Base-by-base conservation (phyloP, 1,139 yeast species). In the Saccharomyces pastorianus region DNA sequence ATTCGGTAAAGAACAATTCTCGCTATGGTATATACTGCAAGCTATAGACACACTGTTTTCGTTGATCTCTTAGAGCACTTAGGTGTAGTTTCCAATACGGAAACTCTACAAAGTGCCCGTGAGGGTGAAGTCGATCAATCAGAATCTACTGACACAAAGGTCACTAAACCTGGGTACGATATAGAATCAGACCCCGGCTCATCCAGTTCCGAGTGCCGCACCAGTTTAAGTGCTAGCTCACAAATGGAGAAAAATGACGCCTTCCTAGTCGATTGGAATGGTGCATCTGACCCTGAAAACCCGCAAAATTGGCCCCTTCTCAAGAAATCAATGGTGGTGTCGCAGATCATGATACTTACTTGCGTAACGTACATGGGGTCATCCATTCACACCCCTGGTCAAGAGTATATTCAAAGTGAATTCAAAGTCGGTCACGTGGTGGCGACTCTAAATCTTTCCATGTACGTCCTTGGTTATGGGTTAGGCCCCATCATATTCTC, bases 331-430 rank as follows among this genome's bases (percentile, higher is more conserved):
- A 51, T 77, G 23, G 72, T 80, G 47, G 67, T 76, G 1, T 17
- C 74, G 6, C 70, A 76, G 55, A 71, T 80, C 32, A 73, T 76
- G 50, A 54, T 79, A 42, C 86, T 26, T 6, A 7, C 28, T 1
- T 67, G 74, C 3, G 71, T 79, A 3, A 82, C 81, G 3, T 83
- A 83, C 61, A 79, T 81, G 76, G 85, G 82, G 4, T 75, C 86
- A 0, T 82, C 87, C 1, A 77, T 82, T 27, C 81, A 79, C 60
- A 77, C 86, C 0, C 85, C 88, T 0, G 84, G 84, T 14, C 60
- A 60, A 49, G 57, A 58, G 38, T 38, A 51, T 23, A 56, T 60
- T 26, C 61, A 55, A 26, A 2, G 2, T 7, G 28, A 7, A 6
- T 7, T 26, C 7, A 5, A 23, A 1, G 25, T 5, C 1, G 25